Conservation (phyloP, 177 flowering plant species). For the Tripterygium wilfordii region DNA sequence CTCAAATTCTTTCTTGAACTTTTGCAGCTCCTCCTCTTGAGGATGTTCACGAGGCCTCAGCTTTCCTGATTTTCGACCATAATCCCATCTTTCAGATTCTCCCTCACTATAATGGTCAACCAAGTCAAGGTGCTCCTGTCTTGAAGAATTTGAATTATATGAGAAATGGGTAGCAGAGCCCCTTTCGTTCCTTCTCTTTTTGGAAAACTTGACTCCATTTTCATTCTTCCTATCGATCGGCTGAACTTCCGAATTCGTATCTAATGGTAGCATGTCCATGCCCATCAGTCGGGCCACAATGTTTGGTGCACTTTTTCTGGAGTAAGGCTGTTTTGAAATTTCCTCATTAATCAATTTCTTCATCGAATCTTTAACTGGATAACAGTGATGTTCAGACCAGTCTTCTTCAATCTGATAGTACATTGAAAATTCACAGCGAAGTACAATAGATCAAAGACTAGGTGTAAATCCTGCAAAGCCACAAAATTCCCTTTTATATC, state of each 20-base stretch:
- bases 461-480: too few relatives aligned
- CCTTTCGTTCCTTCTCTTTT: slow-evolving; percentile 25
- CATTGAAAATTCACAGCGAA: slow-evolving; percentile 31
- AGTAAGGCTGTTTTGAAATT: slow-evolving; percentile 39
- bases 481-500: too few relatives aligned
- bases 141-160: slow-evolving; percentile 29
- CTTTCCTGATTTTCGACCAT: slow-evolving; percentile 22
- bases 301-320: slow-evolving; percentile 55
- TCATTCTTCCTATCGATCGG: slow-evolving; percentile 33
- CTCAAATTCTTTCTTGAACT: slow-evolving; percentile 94
- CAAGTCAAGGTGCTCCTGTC: slow-evolving; percentile 19
- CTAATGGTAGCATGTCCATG: slow-evolving; percentile 62
- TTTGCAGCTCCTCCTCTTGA: slow-evolving; percentile 92
- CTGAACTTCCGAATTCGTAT: slow-evolving; percentile 27
- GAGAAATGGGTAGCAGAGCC: slow-evolving; percentile 22
- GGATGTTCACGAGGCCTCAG: slow-evolving; percentile 79
- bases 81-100: slow-evolving; percentile 22
- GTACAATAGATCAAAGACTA: too few relatives aligned
- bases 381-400: slow-evolving; percentile 26
- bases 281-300: slow-evolving; percentile 97
- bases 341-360: slow-evolving; percentile 73
- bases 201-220: slow-evolving; percentile 15
- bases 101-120: slow-evolving; percentile 11
- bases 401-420: slow-evolving; percentile 39
- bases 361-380: slow-evolving; percentile 54